phyloP scores from a whole-genome alignment of 345 rosid species.

The Chamaenerion angustifolium region DNA sequence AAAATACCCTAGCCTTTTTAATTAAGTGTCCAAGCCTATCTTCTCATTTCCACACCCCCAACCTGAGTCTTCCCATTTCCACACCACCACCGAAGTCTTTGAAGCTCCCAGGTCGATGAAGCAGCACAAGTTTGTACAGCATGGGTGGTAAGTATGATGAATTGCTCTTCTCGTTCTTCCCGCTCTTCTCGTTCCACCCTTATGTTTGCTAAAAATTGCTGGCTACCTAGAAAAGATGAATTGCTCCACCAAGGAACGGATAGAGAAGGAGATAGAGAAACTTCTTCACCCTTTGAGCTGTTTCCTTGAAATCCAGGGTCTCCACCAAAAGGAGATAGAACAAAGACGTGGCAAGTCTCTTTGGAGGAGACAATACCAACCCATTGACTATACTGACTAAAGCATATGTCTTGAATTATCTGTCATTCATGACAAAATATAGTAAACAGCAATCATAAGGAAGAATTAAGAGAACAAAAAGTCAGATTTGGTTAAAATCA shows the following conservation, averaged over 20 bases:
- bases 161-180: no score
- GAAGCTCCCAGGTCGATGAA: no score
- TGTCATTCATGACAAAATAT: slow-evolving; percentile 21
- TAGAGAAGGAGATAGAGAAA: slow-evolving; percentile 36
- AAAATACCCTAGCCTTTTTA: no score
- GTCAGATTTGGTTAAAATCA: slow-evolving; percentile 3
- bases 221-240: slow-evolving; percentile 36
- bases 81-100: no score
- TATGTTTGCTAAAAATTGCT: no score
- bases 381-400: slow-evolving; percentile 88
- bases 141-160: no score
- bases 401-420: slow-evolving; percentile 97
- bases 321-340: slow-evolving; percentile 67
- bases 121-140: no score
- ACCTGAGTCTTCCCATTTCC: no score
- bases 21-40: no score
- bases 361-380: slow-evolving; percentile 78
- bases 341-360: slow-evolving; percentile 93
- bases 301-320: slow-evolving; percentile 52
- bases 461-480: slow-evolving; percentile 3
- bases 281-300: slow-evolving; percentile 40
- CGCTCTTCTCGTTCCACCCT: no score
- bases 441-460: slow-evolving; percentile 9
- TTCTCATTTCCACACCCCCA: no score
- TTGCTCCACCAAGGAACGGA: slow-evolving; percentile 79